phyloP scores from a whole-genome alignment of 2,329 filamentous ascomycete genomes.

The Penicillium sp. region DNA sequence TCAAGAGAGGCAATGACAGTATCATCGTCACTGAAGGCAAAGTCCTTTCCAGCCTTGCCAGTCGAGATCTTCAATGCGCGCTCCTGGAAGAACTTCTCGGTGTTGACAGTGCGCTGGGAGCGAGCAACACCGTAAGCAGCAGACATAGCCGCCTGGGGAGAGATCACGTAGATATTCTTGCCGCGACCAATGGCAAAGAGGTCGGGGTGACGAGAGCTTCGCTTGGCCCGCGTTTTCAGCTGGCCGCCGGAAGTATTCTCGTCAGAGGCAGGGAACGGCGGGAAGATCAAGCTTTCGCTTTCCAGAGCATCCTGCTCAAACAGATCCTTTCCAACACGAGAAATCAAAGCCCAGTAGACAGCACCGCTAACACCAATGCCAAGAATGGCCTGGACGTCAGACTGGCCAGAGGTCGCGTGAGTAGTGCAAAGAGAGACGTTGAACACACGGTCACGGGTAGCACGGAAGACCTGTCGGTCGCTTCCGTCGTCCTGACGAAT shows the following conservation, averaged over 20 bases:
- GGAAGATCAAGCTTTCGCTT: constrained; percentile 85
- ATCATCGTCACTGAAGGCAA: constrained; percentile 96
- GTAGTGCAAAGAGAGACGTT: constrained; percentile 84
- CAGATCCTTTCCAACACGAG: constrained; percentile 76
- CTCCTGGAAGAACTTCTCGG: constrained; percentile 83
- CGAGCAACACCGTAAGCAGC: constrained; percentile 57
- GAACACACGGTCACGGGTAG: constrained; percentile 92
- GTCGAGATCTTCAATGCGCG: constrained; percentile 93
- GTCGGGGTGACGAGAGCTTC: constrained; percentile 85
- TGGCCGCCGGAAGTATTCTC: constrained; percentile 91
- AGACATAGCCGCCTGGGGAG: constrained; percentile 62
- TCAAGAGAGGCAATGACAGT: constrained; percentile 92
- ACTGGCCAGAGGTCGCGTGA: constrained; percentile 57
- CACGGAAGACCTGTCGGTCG: constrained; percentile 89
- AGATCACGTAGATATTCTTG: constrained; percentile 92
- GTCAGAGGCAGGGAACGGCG: constrained; percentile 82
- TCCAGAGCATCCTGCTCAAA: constrained; percentile 80
- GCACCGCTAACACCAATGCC: constrained; percentile 93
- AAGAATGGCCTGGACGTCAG: constrained; percentile 79
- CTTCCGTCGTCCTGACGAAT: constrained; percentile 93
- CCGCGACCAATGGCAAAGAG: constrained; percentile 95
- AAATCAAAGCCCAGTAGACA: constrained; percentile 92
- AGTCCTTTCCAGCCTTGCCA: constrained; percentile 97
- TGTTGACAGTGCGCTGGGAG: constrained; percentile 71
- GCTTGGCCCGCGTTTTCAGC: constrained; percentile 92